Conservation (phyloP, 108 stramenopile species). For the Schizochytrium sp. region DNA sequence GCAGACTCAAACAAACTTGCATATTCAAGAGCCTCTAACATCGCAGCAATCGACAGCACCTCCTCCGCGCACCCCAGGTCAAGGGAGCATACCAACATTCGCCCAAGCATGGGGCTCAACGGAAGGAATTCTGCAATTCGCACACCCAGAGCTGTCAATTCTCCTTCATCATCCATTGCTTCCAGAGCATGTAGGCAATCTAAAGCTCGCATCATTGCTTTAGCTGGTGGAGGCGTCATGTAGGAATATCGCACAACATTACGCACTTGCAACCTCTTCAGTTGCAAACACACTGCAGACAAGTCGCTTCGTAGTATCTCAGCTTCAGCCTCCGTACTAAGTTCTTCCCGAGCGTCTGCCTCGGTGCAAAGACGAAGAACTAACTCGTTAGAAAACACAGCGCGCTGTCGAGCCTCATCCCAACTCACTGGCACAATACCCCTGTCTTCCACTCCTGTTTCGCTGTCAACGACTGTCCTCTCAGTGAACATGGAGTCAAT, state of each 20-base stretch:
- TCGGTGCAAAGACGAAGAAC: not conserved
- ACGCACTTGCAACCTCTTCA: conserved; percentile 1
- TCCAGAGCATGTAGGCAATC: not conserved
- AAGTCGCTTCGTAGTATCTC: not conserved
- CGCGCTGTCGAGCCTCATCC: not conserved
- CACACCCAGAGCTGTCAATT: not conserved
- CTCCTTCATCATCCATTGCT: not conserved
- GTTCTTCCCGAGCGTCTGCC: not conserved
- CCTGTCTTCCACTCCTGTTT: not conserved
- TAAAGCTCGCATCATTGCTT: not conserved
- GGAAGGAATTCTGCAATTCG: not conserved
- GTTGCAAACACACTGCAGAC: not conserved
- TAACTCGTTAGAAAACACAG: not conserved
- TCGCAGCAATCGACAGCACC: not conserved
- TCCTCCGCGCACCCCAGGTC: not conserved
- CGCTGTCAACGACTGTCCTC: not conserved
- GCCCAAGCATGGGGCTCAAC: not conserved
- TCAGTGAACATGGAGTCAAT: conserved; percentile 10
- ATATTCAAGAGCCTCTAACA: not conserved
- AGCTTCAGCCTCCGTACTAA: not conserved
- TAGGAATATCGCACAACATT: not conserved
- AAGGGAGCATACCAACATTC: not conserved
- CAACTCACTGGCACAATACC: not conserved
- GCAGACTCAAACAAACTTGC: not conserved
- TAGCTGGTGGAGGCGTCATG: not conserved